Evolutionary conservation across 139 green algal genomes (phyloP), one percentile per base, ranked within the genome.

Genomic region (Monoraphidium neglectum): DNA sequence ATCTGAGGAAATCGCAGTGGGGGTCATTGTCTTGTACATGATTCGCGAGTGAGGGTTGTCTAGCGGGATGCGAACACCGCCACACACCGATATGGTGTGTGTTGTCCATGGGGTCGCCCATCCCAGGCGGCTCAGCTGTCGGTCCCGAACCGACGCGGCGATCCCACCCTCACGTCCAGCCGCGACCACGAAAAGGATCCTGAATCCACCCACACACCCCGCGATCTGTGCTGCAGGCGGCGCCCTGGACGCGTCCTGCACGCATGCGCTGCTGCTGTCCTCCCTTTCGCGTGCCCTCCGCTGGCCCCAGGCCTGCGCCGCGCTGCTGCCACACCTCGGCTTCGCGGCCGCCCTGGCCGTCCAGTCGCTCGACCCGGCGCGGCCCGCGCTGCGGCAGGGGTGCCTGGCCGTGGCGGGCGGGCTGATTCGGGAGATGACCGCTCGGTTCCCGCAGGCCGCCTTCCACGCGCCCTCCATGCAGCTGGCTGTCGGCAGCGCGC

Each of bases 261-360:
- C 57, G 30, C 60, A 70, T 2, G n/a, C 72, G 1, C 43, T 77
- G 24, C n/a, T 77, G 23, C 43, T 77, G 40, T 49, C 53, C 2
- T 60, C 21, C n/a, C 6, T 77, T 1, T 23, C 28, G 1, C 59
- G 72, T 30, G 43, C 61, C 46, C 28, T 63, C 15, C 47, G 54
- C 13, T 36, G 36, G 13, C 13, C 63, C 16, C 24, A 10, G 18
- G 49, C 56, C 23, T 24, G 38, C 35, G 35, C 30, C 18, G 63
- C 64, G 49, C 63, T 79, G 73, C 73, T 79, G 73, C 73, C 64
- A 21, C 64, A 79, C 64, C 63, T 79, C 0, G 73, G 73, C 33
- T 73, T 72, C n/a, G 57, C 49, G n/a, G 73, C 73, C 54, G 73
- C 73, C 5, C 49, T 73, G 24, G 73, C 73, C 49, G 64, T 73